Evolutionary conservation across 2,329 filamentous ascomycete species (phyloP), one percentile per base, ranked within the genome.

Genomic region (Cercospora canescens): DNA sequence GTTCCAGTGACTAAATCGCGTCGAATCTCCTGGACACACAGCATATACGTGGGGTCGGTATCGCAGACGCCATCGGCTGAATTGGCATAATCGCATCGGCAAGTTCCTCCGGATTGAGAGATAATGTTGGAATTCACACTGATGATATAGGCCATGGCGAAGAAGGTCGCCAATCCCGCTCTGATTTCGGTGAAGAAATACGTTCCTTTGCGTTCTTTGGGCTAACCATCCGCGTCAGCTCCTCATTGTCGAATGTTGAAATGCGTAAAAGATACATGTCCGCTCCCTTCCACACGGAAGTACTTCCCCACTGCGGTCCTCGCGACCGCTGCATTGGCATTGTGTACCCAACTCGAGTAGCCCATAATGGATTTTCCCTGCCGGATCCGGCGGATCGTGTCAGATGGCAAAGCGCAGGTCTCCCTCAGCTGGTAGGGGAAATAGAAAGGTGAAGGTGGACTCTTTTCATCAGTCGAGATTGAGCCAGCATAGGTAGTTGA

Each of bases 1-100:
- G 93, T 96, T 11, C 90, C 92, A 6, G 93, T 96, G 62, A 96
- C 90, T 41, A 94, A 81, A 75, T 96, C 93, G 34, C 91, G 88
- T 78, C 91, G 90, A 75, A 94, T 82, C 59, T 81, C 80, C 71
- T 82, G 78, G 41, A 81, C 79, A 76, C 91, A 93, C n/a, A 89
- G 79, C 68, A 84, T 76, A 72, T 93, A 93, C 24, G 85, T 85
- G 4, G 81, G 74, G 75, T 91, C 83, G 54, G 70, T 77, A 8
- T 77, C 76, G 77, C 89, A 91, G 34, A 84, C 75, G 12, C 45
- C 66, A 72, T 88, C 83, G 2, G 76, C 69, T 37, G 80, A 81
- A 21, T 79, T 26, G 74, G 72, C 21, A 85, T 67, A 67, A 50
- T 68, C 84, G 76, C 92, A 95, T 34, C 93, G 87, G 72, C 92